These are phyloP conservation scores for Silene uniflora DNA, from an alignment of 148 eudicot species.

Conservation along the genomic window DNA sequence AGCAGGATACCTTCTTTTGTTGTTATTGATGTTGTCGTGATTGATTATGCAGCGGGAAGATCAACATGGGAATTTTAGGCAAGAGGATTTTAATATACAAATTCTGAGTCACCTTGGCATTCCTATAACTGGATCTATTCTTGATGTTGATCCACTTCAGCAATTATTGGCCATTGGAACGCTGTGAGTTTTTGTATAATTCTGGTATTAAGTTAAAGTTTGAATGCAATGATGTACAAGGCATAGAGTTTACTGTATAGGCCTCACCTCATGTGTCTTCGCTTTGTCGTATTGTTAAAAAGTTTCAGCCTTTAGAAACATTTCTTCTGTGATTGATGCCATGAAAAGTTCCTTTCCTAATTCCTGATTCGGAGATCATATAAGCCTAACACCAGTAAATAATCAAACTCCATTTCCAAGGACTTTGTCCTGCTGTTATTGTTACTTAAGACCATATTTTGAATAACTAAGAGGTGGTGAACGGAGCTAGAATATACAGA, in stretches of 20 bases:
- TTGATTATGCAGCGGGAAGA: slow-evolving; percentile 28
- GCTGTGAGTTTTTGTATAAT: slow-evolving; percentile 44
- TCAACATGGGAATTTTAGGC: slow-evolving; percentile 26
- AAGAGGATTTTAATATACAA: slow-evolving; percentile 40
- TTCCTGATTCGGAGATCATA: neutral
- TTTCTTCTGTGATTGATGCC: slow-evolving; percentile 1
- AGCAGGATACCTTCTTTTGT: neutral
- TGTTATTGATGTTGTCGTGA: slow-evolving; percentile 2
- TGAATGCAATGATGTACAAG: neutral
- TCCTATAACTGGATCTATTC: slow-evolving; percentile 59
- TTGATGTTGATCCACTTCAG: slow-evolving; percentile 75
- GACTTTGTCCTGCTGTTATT: neutral
- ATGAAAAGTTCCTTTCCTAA: neutral
- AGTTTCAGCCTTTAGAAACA: neutral
- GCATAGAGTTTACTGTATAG: neutral
- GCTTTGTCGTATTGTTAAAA: neutral
- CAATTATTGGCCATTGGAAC: slow-evolving; percentile 72
- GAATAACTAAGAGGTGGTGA: neutral
- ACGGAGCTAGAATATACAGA: neutral
- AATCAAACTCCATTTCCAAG: neutral
- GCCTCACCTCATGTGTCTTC: neutral
- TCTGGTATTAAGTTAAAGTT: neutral
- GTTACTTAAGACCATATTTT: neutral
- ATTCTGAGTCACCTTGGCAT: slow-evolving; percentile 55
- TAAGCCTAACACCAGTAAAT: neutral